Conservation (phyloP, 331 rosid species). For the Malus hybrid region DNA sequence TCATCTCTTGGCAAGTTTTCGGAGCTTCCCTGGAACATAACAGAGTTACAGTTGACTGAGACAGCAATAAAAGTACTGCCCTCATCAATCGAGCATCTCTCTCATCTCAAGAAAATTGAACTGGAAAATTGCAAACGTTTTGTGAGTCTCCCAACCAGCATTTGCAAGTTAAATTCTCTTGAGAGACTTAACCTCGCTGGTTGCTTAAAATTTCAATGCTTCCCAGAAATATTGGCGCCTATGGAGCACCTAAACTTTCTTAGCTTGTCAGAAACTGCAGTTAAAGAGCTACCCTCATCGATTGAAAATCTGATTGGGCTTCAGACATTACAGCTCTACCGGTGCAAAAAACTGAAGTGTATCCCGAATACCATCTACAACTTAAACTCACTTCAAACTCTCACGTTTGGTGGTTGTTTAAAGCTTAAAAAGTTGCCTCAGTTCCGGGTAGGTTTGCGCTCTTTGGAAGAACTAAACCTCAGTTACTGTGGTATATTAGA, state of each 20-base stretch:
- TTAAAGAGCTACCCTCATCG: not conserved
- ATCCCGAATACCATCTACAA: not conserved
- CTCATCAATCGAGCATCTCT: not conserved
- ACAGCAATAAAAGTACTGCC: not conserved
- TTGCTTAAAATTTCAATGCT: not conserved
- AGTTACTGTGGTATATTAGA: not conserved
- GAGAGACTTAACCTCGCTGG: not conserved
- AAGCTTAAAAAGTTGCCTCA: constrained; percentile 8
- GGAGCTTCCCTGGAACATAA: not conserved
- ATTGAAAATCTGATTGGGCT: not conserved
- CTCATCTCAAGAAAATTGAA: not conserved
- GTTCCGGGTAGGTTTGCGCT: not conserved
- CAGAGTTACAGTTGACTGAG: not conserved
- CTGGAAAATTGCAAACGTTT: not conserved
- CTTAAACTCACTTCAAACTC: constrained; percentile 3
- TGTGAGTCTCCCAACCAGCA: not conserved
- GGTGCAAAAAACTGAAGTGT: not conserved
- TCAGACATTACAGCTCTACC: not conserved
- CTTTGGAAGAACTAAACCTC: constrained; percentile 11
- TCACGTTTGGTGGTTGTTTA: constrained; percentile 13
- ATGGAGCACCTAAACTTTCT: not conserved
- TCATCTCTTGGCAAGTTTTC: not conserved
- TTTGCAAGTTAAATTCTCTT: not conserved
- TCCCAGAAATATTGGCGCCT: not conserved
- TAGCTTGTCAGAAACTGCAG: not conserved